Conservation (phyloP, 2,329 filamentous ascomycete genomes). For the Periglandula ipomoeae region DNA sequence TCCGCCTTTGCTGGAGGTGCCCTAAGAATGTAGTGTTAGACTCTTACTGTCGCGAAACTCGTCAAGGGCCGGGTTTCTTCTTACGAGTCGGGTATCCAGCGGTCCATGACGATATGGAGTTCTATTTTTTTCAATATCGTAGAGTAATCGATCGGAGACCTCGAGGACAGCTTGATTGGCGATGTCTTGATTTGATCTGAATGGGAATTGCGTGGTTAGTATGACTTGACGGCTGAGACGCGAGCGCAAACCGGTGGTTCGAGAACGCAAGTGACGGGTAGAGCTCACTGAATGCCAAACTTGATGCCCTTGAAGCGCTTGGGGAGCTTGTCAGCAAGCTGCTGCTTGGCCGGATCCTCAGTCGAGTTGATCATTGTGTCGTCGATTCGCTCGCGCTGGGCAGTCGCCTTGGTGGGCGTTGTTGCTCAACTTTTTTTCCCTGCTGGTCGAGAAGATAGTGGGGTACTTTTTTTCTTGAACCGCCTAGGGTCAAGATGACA, state of each 20-base stretch:
- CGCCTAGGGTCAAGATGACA: constrained; percentile 4
- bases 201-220: neutral
- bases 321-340: constrained; percentile 71
- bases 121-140: constrained; percentile 76
- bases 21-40: no score
- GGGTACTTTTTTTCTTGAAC: neutral
- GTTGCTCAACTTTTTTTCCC: no score
- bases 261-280: neutral
- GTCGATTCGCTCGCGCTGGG: no score
- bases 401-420: no score
- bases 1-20: constrained; percentile 76
- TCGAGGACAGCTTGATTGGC: constrained; percentile 92
- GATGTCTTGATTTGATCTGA: constrained; percentile 82
- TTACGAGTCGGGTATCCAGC: constrained; percentile 69
- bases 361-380: constrained; percentile 9
- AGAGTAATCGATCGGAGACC: constrained; percentile 87
- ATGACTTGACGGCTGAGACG: no score
- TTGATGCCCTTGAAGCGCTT: constrained; percentile 87
- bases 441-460: neutral
- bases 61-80: constrained; percentile 10
- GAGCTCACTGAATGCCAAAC: constrained; percentile 73
- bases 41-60: no score
- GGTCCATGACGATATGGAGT: constrained; percentile 73
- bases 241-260: no score
- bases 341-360: constrained; percentile 7